Conservation (phyloP, 108 stramenopile species). For the Cyclotella kingstonii region DNA sequence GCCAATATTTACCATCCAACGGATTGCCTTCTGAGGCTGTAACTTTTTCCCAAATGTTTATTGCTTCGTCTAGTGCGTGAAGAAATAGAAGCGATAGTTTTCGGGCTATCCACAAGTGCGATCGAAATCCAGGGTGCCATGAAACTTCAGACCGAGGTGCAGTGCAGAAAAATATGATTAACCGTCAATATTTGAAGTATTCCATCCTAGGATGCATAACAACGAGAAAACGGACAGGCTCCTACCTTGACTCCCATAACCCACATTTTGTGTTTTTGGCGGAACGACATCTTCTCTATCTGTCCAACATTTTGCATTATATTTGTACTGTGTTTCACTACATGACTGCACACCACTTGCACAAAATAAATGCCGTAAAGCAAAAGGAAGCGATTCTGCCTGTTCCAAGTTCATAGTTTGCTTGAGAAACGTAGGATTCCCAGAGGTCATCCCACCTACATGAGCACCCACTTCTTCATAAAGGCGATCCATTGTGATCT, state of each 20-base stretch:
- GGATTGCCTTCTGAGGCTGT: constrained; percentile 37
- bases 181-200: too few species aligned
- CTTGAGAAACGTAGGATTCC: constrained; percentile 8
- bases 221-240: constrained; percentile 12
- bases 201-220: background rate
- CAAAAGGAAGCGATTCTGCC: constrained; percentile 18
- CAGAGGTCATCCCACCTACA: constrained; percentile 33
- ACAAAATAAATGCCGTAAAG: constrained; percentile 23
- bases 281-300: constrained; percentile 36
- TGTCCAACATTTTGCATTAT: constrained; percentile 53
- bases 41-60: constrained; percentile 42
- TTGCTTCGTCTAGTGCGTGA: constrained; percentile 47
- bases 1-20: constrained; percentile 42
- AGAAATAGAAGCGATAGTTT: constrained; percentile 44
- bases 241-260: constrained; percentile 30
- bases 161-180: too few species aligned
- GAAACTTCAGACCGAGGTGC: constrained; percentile 5
- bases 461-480: constrained; percentile 29
- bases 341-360: constrained; percentile 12
- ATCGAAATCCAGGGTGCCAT: constrained; percentile 43
- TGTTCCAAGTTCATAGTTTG: constrained; percentile 9
- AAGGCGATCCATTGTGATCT: constrained; percentile 19
- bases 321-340: constrained; percentile 19
- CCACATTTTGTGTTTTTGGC: constrained; percentile 9
- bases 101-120: constrained; percentile 47